These are phyloP conservation scores for Phtheirospermum japonicum DNA, from an alignment of 257 asterid species.

Conservation along the genomic window DNA sequence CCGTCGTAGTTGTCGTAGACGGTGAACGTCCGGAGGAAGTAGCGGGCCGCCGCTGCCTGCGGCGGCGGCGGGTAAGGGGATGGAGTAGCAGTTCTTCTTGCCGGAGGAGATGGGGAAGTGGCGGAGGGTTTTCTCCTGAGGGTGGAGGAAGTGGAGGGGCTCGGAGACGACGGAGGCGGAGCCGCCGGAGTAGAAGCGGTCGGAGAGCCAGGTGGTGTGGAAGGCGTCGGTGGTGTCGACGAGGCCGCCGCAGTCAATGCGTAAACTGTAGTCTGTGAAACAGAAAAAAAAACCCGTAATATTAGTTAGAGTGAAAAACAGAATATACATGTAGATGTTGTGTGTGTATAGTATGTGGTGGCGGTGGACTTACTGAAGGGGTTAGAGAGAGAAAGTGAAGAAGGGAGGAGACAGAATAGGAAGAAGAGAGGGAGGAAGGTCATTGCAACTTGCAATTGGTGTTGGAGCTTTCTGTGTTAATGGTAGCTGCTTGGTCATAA, in stretches of 20 bases:
- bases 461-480: constrained; percentile 17
- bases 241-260: constrained; percentile 79
- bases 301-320: background rate
- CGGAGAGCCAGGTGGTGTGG: constrained; percentile 76
- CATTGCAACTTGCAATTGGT: no score
- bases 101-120: constrained; percentile 79
- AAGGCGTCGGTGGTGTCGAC: constrained; percentile 68
- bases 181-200: constrained; percentile 79
- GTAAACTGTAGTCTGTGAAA: constrained; percentile 55
- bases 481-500: constrained; percentile 28
- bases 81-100: constrained; percentile 79
- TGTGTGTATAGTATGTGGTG: no score
- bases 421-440: constrained; percentile 30
- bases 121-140: constrained; percentile 85
- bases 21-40: constrained; percentile 70
- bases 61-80: no score
- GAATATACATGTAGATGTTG: background rate
- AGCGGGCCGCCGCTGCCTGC: constrained; percentile 40
- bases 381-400: constrained; percentile 28
- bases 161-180: constrained; percentile 72
- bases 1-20: constrained; percentile 92
- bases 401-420: constrained; percentile 23
- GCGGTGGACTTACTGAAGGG: constrained; percentile 42
- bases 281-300: background rate
- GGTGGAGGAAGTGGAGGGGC: constrained; percentile 73